Percentiles rank a stretch among this genome's conserved stretches.
Conservation (phyloP, 352 stramenopile species). For the Globisporangium irregulare region DNA sequence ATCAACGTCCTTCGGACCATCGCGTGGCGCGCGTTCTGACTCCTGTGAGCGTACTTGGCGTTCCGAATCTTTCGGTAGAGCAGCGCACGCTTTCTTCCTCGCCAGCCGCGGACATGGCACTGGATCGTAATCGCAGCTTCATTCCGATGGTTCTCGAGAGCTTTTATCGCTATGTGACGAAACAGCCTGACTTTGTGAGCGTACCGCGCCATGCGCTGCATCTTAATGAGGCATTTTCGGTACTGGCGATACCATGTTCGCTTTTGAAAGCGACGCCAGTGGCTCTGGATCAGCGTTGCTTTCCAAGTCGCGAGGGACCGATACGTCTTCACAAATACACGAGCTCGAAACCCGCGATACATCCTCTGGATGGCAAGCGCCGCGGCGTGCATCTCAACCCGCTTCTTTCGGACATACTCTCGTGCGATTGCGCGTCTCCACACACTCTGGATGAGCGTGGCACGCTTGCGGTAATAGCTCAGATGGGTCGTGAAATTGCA, state of each 20-base stretch:
- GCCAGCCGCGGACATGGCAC: constrained; percentile 40
- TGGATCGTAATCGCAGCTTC: constrained; percentile 38
- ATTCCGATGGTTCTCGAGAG: constrained; percentile 28
- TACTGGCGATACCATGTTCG: constrained; percentile 25
- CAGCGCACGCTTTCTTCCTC: constrained; percentile 44
- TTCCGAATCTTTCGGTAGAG: constrained; percentile 68
- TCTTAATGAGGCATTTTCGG: constrained; percentile 30
- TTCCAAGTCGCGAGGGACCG: constrained; percentile 21
- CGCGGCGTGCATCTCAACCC: constrained; percentile 29
- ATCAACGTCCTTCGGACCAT: constrained; percentile 51
- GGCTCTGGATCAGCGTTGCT: constrained; percentile 36
- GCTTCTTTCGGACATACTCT: constrained; percentile 22
- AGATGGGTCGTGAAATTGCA: constrained; percentile 36
- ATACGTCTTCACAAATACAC: constrained; percentile 28
- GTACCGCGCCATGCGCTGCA: constrained; percentile 45
- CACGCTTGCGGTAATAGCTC: constrained; percentile 29
- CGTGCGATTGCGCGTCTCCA: constrained; percentile 46
- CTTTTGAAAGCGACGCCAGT: constrained; percentile 32
- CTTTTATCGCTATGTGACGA: constrained; percentile 24
- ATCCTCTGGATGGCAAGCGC: constrained; percentile 40
- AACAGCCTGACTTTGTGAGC: constrained; percentile 26
- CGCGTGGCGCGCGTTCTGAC: constrained; percentile 51
- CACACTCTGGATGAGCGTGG: constrained; percentile 40
- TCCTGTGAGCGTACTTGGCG: constrained; percentile 42
- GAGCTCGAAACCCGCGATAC: constrained; percentile 34